Base-by-base conservation (phyloP, 2,329 filamentous ascomycete species). In the Nothophoma quercina region DNA sequence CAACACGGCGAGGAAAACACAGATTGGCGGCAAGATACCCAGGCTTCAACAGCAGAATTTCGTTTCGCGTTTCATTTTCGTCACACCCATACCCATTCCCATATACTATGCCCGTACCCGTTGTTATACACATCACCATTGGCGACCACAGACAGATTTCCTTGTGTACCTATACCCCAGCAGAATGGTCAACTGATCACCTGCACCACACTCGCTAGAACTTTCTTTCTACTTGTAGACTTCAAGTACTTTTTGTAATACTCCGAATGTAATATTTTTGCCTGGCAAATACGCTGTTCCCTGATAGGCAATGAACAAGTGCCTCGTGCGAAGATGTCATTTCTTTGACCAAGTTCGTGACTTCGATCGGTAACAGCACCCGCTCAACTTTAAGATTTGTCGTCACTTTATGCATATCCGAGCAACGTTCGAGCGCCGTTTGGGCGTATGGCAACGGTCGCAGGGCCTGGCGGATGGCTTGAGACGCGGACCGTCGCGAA, bases 211-310 rank as follows among this genome's bases (percentile, higher is more conserved):
- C 44, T 53, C 50, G 50, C 50, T 53, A 53, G 50, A 52, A 42
- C 28, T 44, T 48, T 43, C 28, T 29, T 53, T 53, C 50, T 43
- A 53, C 50, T 53, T 53, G 38, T 53, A 53, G 50, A 53, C 33
- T 34, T 48, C 50, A 53, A 53, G 50, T 48, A 44, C 50, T 34
- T 7, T n/a, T 53, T 48, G 33, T 53, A 53, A 53, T 53, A 53
- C 43, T 42, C 50, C 42, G 10, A 52, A 52, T 52, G 19, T 47
- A 52, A 47, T 52, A 43, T 18, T 32, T 42, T 46, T 52, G 42
- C 43, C 50, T 52, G 32, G 50, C 50, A 52, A 42, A 41, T n/a
- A n/a, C 19, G 2, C n/a, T n/a, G 12, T 21, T 15, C 22, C 18
- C 9, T 7, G 9, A 28, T n/a, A 12, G 18, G 35, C 29, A 16